Evolutionary conservation across 2,329 filamentous ascomycete genomes (phyloP), one percentile per base, ranked within the genome.

Genomic region (Paecilomyces niveus): DNA sequence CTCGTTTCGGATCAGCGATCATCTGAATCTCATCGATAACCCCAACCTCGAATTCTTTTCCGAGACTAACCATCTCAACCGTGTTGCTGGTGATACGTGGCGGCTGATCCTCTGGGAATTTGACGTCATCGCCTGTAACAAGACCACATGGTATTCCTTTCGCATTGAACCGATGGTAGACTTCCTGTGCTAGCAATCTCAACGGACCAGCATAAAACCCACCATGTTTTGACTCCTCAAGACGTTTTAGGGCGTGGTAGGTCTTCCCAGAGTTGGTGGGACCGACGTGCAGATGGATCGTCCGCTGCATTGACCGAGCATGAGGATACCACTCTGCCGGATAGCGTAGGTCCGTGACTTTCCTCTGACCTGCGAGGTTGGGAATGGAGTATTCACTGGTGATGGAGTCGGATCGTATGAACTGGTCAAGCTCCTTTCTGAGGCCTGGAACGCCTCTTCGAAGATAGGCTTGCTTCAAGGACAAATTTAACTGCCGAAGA

Each of bases 21-120:
- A 99, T 97, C 74, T 99, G 94, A 58, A 99, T 97, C 77, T 99
- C 94, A 70, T 99, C 94, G 62, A 99, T 93, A 64, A 99, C 93
- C 1, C 91, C 93, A 35, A 99, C 92, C 50, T 97, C 93, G 31
- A 90, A 85, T 1, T 72, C 71, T 3, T 74, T 74, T 54, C 81
- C 80, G 21, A 85, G 64, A 6, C 83, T 83, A 24, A 87, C 81
- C 88, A 99, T 99, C 73, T 99, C 94, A 2, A 99, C 94, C 0
- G 94, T 99, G 70, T 94, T 97, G 69, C 91, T 93, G 58, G 82
- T 83, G 68, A 96, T 87, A 61, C 81, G 67, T 2, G 74, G 66
- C 3, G 75, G 74, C 55, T 86, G 78, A 9, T 82, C 77, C 54
- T 85, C 78, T 0, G 90, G 86, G 8, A 89, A 75, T 56, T 89